Conservation (phyloP, 305 asterid species). For the Plantago lanceolata region DNA sequence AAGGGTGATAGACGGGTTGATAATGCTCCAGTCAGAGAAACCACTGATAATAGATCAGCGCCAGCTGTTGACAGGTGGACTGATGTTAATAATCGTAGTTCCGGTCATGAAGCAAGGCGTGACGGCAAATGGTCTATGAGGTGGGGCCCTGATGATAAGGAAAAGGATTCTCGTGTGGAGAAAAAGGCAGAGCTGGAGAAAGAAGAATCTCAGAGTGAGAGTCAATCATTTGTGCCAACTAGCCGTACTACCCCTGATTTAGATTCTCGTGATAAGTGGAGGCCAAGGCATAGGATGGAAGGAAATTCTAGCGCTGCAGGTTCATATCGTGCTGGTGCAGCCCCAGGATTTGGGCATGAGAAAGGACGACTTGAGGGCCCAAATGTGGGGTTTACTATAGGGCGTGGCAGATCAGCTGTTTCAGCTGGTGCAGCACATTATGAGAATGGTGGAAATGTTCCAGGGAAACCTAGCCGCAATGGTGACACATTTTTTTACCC, state of each 20-base stretch:
- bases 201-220: conserved; percentile 64
- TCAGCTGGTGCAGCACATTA: conserved; percentile 47
- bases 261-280: conserved; percentile 97
- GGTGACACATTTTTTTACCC: conserved; percentile 56
- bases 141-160: conserved; percentile 99
- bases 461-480: conserved; percentile 44
- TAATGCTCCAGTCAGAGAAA: conserved; percentile 59
- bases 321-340: conserved; percentile 78
- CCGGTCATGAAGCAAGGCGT: conserved; percentile 76
- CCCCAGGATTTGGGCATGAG: conserved; percentile 93
- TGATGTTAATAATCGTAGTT: conserved; percentile 63
- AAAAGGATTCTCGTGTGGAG: conserved; percentile 72
- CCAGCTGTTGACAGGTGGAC: conserved; percentile 71
- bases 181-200: conserved; percentile 66
- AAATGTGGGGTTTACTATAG: conserved; percentile 69
- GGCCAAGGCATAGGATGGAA: conserved; percentile 97
- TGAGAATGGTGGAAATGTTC: conserved; percentile 42
- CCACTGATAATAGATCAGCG: conserved; percentile 56
- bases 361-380: conserved; percentile 73
- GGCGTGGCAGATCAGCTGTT: conserved; percentile 75
- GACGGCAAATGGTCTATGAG: conserved; percentile 90
- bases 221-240: conserved; percentile 47
- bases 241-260: conserved; percentile 61
- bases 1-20: conserved; percentile 79
- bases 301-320: conserved; percentile 59